These are phyloP conservation scores for Dicorynia guianensis DNA, from an alignment of 306 rosid genomes.

Conservation along the genomic window DNA sequence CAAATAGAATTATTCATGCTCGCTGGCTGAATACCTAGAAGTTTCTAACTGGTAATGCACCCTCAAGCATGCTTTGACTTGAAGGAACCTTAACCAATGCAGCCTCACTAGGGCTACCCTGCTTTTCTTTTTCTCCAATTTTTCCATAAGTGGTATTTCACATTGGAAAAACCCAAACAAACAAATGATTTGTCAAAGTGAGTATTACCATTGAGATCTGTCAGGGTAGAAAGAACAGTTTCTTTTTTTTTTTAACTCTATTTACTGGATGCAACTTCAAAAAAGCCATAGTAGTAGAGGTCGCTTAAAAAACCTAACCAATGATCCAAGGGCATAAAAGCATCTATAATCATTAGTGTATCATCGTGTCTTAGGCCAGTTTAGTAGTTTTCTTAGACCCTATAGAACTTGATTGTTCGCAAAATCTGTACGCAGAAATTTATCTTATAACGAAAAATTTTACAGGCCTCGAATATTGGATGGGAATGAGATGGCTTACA, in stretches of 20 bases:
- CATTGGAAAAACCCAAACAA: neutral
- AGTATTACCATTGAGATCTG: constrained; percentile 9
- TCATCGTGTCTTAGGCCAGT: neutral
- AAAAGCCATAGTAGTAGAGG: constrained; percentile 26
- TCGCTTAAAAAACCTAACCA: constrained; percentile 25
- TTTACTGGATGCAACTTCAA: constrained; percentile 5
- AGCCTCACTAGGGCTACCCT: neutral
- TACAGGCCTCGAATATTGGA: neutral
- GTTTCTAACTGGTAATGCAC: constrained; percentile 10
- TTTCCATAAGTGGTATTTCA: neutral
- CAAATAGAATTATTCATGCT: constrained; percentile 23
- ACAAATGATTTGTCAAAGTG: neutral
- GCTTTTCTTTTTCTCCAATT: constrained; percentile 16
- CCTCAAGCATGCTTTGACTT: neutral
- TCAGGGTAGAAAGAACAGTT: constrained; percentile 19
- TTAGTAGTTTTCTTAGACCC: neutral
- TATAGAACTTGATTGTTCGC: neutral
- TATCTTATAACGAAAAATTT: neutral
- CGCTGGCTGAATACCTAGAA: constrained; percentile 10
- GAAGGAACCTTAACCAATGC: neutral
- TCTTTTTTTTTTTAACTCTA: neutral
- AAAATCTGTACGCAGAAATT: neutral
- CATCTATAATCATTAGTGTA: neutral
- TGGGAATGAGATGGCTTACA: neutral
- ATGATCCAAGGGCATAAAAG: neutral